phyloP scores from a whole-genome alignment of 2,329 filamentous ascomycete genomes.

The Trichophyton verrucosum region DNA sequence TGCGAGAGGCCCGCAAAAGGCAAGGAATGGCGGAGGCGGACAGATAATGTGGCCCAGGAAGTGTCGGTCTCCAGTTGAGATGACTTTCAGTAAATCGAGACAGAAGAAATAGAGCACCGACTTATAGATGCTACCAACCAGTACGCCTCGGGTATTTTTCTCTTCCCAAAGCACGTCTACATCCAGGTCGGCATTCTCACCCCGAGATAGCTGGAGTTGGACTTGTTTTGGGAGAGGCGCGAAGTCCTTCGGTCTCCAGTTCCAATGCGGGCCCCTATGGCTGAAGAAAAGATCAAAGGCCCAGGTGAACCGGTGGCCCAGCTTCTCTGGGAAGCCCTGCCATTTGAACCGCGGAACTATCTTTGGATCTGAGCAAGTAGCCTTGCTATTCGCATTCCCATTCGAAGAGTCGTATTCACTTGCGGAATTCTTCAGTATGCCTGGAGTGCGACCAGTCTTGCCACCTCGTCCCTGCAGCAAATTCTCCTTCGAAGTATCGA shows the following conservation, averaged over 20 bases:
- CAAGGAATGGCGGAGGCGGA: conserved; percentile 32
- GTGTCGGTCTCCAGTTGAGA: conserved; percentile 66
- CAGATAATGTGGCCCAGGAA: conserved; percentile 50
- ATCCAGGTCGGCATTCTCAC: conserved; percentile 9
- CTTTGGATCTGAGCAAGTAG: neutral
- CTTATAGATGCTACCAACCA: conserved; percentile 34
- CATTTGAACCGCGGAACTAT: conserved; percentile 31
- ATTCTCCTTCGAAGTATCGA: neutral
- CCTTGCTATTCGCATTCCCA: neutral
- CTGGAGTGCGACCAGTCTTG: neutral
- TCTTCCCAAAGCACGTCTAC: neutral
- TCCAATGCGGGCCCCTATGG: conserved; percentile 50
- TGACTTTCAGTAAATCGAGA: conserved; percentile 56
- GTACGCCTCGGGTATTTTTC: conserved; percentile 19
- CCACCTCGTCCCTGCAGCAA: neutral
- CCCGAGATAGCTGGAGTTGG: conserved; percentile 16
- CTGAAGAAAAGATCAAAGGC: conserved; percentile 44
- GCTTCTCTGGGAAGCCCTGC: conserved; percentile 41
- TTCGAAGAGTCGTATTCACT: neutral
- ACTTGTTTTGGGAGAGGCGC: conserved; percentile 23
- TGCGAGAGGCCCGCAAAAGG: conserved; percentile 31
- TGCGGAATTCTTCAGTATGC: neutral
- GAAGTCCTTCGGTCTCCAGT: conserved; percentile 42
- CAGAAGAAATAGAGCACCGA: conserved; percentile 50
- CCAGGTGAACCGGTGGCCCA: conserved; percentile 47